Percentiles rank a stretch among this genome's conserved stretches.
Evolutionary conservation across 75 land plant species (phyloP).

Genomic region (Ceratopteris richardii): DNA sequence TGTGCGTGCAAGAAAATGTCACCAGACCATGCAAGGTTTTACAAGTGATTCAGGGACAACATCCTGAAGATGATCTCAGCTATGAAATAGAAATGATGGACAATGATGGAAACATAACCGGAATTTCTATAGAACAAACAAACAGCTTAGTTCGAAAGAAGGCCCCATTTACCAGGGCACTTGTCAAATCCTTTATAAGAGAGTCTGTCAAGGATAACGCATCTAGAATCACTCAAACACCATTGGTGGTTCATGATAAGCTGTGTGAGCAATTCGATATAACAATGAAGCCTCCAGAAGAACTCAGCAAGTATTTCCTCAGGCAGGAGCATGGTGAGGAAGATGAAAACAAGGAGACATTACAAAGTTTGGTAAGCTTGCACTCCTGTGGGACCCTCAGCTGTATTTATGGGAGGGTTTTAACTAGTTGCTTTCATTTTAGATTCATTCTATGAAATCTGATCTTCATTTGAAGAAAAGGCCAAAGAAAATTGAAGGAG

Average conservation of each 20-base stretch:
- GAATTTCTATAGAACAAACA: conserved; percentile 17
- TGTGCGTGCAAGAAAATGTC: conserved; percentile 14
- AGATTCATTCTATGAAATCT: not conserved
- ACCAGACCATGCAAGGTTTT: conserved; percentile 23
- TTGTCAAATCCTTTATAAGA: conserved; percentile 69
- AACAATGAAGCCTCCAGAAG: conserved; percentile 45
- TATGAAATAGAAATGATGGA: conserved; percentile 45
- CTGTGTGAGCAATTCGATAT: conserved; percentile 58
- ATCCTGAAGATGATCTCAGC: conserved; percentile 6
- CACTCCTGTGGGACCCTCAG: not conserved
- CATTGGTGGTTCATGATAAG: conserved; percentile 72
- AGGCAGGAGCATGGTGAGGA: conserved; percentile 5
- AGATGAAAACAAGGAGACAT: conserved; percentile 14
- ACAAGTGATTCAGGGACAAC: conserved; percentile 21
- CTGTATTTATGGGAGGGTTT: not conserved
- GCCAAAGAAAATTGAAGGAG: not conserved
- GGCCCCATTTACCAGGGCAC: conserved; percentile 48
- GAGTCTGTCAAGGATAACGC: conserved; percentile 60
- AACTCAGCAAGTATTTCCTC: conserved; percentile 17
- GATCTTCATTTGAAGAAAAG: not conserved
- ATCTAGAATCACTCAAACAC: conserved; percentile 20
- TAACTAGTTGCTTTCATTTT: not conserved
- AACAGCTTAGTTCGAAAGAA: conserved; percentile 57
- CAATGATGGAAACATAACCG: conserved; percentile 17
- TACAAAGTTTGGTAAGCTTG: conserved; percentile 16